These are phyloP conservation scores for Phytomonas serpens DNA, from an alignment of 208 protist genomes.

Conservation along the genomic window DNA sequence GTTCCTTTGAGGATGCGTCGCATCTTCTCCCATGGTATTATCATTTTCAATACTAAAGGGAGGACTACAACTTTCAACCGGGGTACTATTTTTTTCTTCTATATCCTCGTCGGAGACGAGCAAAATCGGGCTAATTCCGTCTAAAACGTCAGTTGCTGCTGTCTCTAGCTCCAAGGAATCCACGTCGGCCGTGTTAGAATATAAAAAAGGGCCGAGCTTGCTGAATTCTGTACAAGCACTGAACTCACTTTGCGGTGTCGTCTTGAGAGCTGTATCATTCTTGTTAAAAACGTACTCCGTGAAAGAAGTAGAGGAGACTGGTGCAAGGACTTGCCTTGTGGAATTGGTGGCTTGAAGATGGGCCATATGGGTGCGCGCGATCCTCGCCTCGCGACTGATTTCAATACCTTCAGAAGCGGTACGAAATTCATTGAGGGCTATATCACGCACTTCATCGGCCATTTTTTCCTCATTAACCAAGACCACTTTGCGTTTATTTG, in stretches of 20 bases:
- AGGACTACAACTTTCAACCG: background rate
- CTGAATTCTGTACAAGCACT: background rate
- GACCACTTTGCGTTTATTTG: conserved; percentile 67
- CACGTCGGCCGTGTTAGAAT: background rate
- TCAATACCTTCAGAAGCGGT: conserved; percentile 16
- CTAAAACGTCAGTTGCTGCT: background rate
- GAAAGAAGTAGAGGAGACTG: conserved; percentile 62
- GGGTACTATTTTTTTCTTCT: conserved; percentile 8
- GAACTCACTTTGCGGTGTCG: background rate
- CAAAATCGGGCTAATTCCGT: background rate
- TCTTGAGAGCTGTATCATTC: background rate
- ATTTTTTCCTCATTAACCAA: conserved; percentile 35
- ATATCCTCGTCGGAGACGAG: conserved; percentile 4
- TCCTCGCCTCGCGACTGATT: conserved; percentile 28
- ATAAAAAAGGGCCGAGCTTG: background rate
- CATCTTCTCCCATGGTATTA: background rate
- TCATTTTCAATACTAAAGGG: background rate
- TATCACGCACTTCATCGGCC: conserved; percentile 29
- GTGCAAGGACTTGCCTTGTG: conserved; percentile 32
- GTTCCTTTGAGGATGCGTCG: background rate
- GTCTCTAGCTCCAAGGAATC: background rate
- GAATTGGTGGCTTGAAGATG: conserved; percentile 24
- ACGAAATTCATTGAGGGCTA: conserved; percentile 43
- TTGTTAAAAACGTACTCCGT: conserved; percentile 48
- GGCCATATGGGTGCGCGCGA: conserved; percentile 24